A percentile compares a stretch with the other conserved stretches of the same genome.
Evolutionary conservation across 257 asterid species (phyloP).

Genomic region (Capsicum rhomboideum): DNA sequence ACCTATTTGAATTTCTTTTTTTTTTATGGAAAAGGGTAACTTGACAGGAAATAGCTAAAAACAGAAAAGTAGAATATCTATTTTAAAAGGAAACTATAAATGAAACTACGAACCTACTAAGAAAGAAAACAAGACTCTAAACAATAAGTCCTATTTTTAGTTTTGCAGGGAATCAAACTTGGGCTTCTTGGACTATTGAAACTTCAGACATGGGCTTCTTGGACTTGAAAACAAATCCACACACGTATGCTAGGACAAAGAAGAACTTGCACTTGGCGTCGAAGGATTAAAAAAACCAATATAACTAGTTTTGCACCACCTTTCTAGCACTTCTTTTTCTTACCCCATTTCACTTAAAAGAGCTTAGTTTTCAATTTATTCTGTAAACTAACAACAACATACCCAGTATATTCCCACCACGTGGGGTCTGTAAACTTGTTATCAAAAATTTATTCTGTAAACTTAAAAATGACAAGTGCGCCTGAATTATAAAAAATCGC

Average conservation of each 20-base stretch:
- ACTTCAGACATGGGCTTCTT: neutral
- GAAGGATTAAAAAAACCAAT: neutral
- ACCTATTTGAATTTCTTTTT: neutral
- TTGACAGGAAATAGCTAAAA: neutral
- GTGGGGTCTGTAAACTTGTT: neutral
- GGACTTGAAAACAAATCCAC: neutral
- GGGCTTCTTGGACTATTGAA: neutral
- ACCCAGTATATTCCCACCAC: too few relatives aligned
- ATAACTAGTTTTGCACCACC: neutral
- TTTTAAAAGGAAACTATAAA: neutral
- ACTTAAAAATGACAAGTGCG: too few relatives aligned
- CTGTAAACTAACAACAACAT: too few relatives aligned
- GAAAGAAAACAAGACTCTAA: neutral
- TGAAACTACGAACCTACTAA: neutral
- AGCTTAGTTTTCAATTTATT: neutral
- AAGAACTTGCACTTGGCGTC: neutral
- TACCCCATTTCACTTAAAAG: neutral
- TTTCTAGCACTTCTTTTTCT: neutral
- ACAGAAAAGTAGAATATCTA: neutral
- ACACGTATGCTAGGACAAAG: neutral
- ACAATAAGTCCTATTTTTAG: neutral
- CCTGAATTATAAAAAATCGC: neutral
- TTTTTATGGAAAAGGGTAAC: neutral
- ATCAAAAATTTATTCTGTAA: too few relatives aligned
- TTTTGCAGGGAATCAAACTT: neutral